Evolutionary conservation across 2,329 filamentous ascomycete species (phyloP).

Genomic region (Fusarium gaditjirri): DNA sequence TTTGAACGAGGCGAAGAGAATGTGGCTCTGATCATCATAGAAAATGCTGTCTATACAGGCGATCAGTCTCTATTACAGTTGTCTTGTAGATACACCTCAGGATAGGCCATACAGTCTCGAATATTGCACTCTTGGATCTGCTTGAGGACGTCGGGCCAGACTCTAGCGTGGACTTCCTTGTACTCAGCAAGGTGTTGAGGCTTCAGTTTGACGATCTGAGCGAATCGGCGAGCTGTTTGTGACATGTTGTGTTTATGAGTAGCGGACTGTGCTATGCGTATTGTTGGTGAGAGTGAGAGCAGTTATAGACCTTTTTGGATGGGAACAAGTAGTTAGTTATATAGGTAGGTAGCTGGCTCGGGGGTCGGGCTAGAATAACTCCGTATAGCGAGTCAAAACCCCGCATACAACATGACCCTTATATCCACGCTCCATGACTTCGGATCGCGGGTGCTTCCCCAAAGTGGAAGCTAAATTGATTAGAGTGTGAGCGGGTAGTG

Average conservation of each 20-base stretch:
- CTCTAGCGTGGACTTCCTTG: conserved; percentile 76
- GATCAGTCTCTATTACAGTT: not conserved
- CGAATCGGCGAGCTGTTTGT: conserved; percentile 66
- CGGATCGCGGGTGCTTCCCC: conserved; percentile 13
- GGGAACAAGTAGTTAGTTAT: conserved; percentile 2
- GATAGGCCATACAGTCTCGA: conserved; percentile 67
- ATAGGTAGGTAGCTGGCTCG: conserved; percentile 11
- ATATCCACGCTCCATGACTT: not conserved
- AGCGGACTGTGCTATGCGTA: not conserved
- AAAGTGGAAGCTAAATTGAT: not conserved
- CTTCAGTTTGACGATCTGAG: conserved; percentile 78
- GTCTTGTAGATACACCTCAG: not conserved
- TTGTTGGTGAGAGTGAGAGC: not conserved
- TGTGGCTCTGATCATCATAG: conserved; percentile 69
- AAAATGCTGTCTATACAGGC: conserved; percentile 75
- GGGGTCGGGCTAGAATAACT: conserved; percentile 33
- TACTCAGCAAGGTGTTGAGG: conserved; percentile 74
- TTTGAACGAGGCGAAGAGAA: conserved; percentile 81
- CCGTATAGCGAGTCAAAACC: conserved; percentile 37
- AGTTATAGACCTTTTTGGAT: not conserved
- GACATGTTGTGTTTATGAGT: conserved; percentile 16
- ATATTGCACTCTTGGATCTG: conserved; percentile 83
- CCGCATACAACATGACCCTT: conserved; percentile 19
- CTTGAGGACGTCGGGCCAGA: conserved; percentile 81
- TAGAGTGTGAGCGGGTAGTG: conserved; percentile 3